Evolutionary conservation across 805 yeast genomes (phyloP).

Genomic region (Pichia kluyveri): DNA sequence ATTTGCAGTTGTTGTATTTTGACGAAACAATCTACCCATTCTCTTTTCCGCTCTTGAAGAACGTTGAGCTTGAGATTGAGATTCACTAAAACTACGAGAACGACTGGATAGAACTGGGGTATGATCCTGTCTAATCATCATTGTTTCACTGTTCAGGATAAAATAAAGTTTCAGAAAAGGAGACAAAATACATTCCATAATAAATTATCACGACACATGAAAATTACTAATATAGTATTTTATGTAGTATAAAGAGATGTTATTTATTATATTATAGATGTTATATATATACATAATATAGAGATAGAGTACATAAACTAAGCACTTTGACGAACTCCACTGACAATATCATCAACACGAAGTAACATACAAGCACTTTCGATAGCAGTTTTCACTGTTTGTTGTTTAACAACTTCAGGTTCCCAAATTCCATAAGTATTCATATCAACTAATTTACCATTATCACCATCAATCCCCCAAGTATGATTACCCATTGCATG

Average conservation of each 20-base stretch:
- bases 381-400: slow-evolving; percentile 93
- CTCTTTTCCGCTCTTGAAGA: slow-evolving; percentile 26
- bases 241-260: too few relatives aligned
- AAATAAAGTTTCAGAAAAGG: not conserved
- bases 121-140: not conserved
- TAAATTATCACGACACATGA: not conserved
- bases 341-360: slow-evolving; percentile 95
- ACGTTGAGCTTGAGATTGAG: slow-evolving; percentile 10
- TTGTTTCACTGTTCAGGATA: not conserved
- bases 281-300: too few relatives aligned
- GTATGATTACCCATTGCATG: slow-evolving; percentile 86
- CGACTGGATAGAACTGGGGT: slow-evolving; percentile 7
- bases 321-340: slow-evolving; percentile 62
- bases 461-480: slow-evolving; percentile 90
- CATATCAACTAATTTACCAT: slow-evolving; percentile 94
- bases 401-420: slow-evolving; percentile 96
- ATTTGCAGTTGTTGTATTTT: slow-evolving; percentile 9
- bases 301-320: not conserved
- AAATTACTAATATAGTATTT: not conserved
- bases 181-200: not conserved
- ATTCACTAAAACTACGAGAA: slow-evolving; percentile 23
- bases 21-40: slow-evolving; percentile 27
- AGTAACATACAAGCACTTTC: slow-evolving; percentile 92
- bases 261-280: too few relatives aligned
- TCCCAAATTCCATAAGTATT: slow-evolving; percentile 96